Conservation (phyloP, 306 rosid species). For the Potentilla sterilis region DNA sequence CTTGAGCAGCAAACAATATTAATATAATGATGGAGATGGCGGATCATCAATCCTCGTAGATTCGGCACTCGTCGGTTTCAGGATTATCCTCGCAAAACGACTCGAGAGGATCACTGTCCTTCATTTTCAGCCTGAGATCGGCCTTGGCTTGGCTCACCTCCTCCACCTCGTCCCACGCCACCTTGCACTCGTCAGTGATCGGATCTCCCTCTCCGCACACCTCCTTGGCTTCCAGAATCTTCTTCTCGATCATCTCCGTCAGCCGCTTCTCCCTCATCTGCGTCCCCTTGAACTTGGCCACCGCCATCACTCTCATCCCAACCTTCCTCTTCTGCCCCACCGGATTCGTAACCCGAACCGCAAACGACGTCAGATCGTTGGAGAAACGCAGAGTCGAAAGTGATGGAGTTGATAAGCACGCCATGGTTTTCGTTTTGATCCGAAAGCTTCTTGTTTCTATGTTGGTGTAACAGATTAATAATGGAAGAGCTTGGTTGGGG, state of each 20-base stretch:
- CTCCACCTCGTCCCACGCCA: conserved; percentile 54
- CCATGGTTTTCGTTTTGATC: not conserved
- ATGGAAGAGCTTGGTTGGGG: not conserved
- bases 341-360: not conserved
- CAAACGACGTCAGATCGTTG: not conserved
- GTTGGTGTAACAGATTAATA: not conserved
- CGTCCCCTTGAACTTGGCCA: conserved; percentile 41
- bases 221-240: conserved; percentile 41
- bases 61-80: conserved; percentile 42
- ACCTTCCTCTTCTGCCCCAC: not conserved
- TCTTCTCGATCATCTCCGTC: conserved; percentile 47
- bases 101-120: conserved; percentile 42
- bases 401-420: not conserved
- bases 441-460: not conserved
- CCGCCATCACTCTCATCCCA: conserved; percentile 21
- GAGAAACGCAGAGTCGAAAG: not conserved
- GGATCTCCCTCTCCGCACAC: conserved; percentile 36
- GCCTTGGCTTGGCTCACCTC: conserved; percentile 53
- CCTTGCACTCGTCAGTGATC: conserved; percentile 40
- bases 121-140: conserved; percentile 34
- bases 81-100: conserved; percentile 36
- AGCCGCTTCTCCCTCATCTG: conserved; percentile 37
- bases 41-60: conserved; percentile 25
- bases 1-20: not conserved
- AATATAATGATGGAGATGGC: not conserved